Base-by-base conservation (phyloP, 1,284 basidiomycete species). In the Apiotrichum laibachii region DNA sequence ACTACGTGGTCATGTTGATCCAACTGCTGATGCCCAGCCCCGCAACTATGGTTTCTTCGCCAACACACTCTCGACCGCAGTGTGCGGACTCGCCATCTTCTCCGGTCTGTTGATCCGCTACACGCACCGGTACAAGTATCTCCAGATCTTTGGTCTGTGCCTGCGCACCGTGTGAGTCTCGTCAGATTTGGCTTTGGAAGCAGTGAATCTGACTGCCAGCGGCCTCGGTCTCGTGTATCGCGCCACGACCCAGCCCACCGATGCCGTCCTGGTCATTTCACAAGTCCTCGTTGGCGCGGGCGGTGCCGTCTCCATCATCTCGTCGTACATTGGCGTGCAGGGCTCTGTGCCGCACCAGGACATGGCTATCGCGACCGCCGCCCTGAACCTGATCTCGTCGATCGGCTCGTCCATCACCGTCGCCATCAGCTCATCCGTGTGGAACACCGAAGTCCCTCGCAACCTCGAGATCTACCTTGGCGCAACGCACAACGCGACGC, bases 51-150 rank as follows among this genome's bases (percentile, higher is more conserved):
- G 58, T 22, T 65, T 62, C 57, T 70, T 61, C 59, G 46, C 51
- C 16, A 62, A 64, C 58, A 62, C 57, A 2, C 52, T 51, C 12
- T 60, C 55, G 19, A 61, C 65, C 6, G 69, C 64, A 18, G 64
- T 77, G 21, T 76, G 73, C 61, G 55, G 65, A 50, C 69, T 74
- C 48, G 74, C 71, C 34, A 34, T 62, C 22, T 42, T 72, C 37
- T 72, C 72, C 16, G 79, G 77, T 12, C 54, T 76, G 13, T 58
- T 75, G 33, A 64, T 70, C 59, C 68, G 76, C 5, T 67, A 60
- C 59, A 78, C 77, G 19, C 73, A 76, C 49, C 67, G 77, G 6
- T 80, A 75, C 75, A 79, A 80, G 68, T 56, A 39, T 22, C 39
- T 35, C 50, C 72, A 73, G 60, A 55, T 73, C 43, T 56, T 43